Evolutionary conservation across 805 yeast genomes (phyloP), one percentile per base, ranked within the genome.

Genomic region (Metahyphopichia silvanorum): DNA sequence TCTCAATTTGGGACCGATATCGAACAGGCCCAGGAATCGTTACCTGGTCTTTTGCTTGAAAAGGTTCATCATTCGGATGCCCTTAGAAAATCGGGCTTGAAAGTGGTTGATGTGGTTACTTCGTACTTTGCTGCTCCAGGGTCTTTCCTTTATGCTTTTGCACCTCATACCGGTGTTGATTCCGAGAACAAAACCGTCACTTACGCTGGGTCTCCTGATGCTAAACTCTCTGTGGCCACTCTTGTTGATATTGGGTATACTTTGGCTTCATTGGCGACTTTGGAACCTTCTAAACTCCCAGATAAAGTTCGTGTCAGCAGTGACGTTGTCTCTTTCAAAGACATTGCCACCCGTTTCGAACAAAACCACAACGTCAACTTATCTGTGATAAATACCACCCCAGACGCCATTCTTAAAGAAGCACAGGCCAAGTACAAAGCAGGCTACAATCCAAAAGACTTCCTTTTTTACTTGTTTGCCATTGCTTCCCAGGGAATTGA

Each of bases 1-100:
- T 71, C 81, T 2, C 83, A 77, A 44, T 79, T 73, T 44, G 87
- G 86, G 25, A 44, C 62, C 15, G 77, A 76, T 33, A 31, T 66
- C 12, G 48, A 41, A 2, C 56, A 47, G 6, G 50, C 51, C 14
- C 44, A 44, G 4, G 37, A 42, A 14, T 24, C 33, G 15, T 49
- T 63, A 15, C 70, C 76, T 5, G 62, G 59, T 1, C 56, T 71
- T 34, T 44, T 55, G 19, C 45, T 29, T 2, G 9, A 35, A 13
- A 74, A 74, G 48, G 27, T 48, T 1, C 44, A 35, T 1, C 76
- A 73, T 43, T 47, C 68, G 5, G 44, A 47, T 2, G 55, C 47
- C 10, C 63, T 71, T 13, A 63, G 78, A 43, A 53, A 44, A 2
- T 47, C 53, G 6, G 78, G 79, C 11, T 35, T 74, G 34, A 76